Evolutionary conservation across 1,284 basidiomycete genomes (phyloP).

Genomic region (Austroboletus niveus): DNA sequence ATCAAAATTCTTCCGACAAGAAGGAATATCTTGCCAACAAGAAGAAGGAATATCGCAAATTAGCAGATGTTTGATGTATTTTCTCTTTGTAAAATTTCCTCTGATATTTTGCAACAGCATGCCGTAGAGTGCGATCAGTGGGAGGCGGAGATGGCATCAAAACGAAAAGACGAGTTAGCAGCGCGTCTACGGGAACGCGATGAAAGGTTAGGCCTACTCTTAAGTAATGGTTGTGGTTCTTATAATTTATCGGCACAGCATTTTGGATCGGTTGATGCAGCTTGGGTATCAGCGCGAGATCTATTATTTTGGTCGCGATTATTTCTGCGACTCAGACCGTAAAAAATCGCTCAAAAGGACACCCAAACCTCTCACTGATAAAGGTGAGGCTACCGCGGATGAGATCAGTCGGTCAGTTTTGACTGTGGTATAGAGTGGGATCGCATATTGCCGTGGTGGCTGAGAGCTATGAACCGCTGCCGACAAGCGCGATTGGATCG

Average conservation of each 20-base stretch:
- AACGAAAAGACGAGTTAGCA: background rate
- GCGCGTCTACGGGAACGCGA: background rate
- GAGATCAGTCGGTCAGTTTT: background rate
- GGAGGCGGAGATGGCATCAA: background rate
- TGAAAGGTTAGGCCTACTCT: background rate
- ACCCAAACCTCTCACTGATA: slow-evolving; percentile 3
- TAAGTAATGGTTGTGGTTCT: background rate
- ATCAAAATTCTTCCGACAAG: slow-evolving; percentile 1
- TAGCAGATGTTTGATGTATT: background rate
- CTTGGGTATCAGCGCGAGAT: slow-evolving; percentile 11
- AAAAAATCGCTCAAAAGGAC: background rate
- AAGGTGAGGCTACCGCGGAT: slow-evolving; percentile 2
- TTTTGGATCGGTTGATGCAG: slow-evolving; percentile 8
- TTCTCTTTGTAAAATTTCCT: background rate
- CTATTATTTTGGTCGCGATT: background rate
- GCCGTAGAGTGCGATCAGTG: background rate
- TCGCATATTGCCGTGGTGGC: slow-evolving; percentile 5
- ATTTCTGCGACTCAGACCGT: background rate
- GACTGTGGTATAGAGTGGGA: slow-evolving; percentile 13
- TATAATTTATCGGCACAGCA: background rate
- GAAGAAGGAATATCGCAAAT: background rate
- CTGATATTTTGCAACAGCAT: background rate
- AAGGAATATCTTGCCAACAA: background rate
- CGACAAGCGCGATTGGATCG: background rate
- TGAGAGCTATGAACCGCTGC: slow-evolving; percentile 6